Conservation (phyloP, 345 rosid genomes). For the Rhizophora mangle region DNA sequence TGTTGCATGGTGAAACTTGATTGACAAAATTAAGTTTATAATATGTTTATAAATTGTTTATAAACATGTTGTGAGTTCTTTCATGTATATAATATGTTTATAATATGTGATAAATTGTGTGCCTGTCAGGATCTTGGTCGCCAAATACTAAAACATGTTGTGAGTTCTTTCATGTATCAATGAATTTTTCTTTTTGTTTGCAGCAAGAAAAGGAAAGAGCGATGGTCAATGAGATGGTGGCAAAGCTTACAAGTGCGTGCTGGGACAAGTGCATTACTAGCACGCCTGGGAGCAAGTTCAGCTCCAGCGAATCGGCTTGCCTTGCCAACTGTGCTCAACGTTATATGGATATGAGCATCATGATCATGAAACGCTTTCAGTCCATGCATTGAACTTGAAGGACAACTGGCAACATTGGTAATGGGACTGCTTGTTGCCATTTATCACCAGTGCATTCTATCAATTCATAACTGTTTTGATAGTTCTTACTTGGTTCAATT, state of each 20-base stretch:
- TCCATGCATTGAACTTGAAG: conserved; percentile 44
- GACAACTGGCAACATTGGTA: not conserved
- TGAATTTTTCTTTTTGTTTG: conserved; percentile 9
- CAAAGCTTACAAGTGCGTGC: conserved; percentile 73
- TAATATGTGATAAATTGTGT: no score
- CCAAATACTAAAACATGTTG: no score
- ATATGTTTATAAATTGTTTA: no score
- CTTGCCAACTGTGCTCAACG: conserved; percentile 78
- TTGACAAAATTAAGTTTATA: no score
- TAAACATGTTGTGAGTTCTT: no score
- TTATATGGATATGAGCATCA: conserved; percentile 68
- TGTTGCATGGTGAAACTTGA: no score
- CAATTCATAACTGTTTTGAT: not conserved
- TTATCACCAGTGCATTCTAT: not conserved
- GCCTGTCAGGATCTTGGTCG: no score
- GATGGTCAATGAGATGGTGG: conserved; percentile 73
- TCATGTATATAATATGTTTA: no score
- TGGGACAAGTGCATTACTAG: conserved; percentile 94
- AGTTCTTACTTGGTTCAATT: not conserved
- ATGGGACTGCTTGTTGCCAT: not conserved
- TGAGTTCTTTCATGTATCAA: no score
- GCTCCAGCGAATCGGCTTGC: conserved; percentile 82
- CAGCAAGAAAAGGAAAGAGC: conserved; percentile 92
- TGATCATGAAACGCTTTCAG: conserved; percentile 81
- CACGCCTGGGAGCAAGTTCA: conserved; percentile 86